phyloP scores from a whole-genome alignment of 208 protist genomes.

The Spironucleus salmonicida region DNA sequence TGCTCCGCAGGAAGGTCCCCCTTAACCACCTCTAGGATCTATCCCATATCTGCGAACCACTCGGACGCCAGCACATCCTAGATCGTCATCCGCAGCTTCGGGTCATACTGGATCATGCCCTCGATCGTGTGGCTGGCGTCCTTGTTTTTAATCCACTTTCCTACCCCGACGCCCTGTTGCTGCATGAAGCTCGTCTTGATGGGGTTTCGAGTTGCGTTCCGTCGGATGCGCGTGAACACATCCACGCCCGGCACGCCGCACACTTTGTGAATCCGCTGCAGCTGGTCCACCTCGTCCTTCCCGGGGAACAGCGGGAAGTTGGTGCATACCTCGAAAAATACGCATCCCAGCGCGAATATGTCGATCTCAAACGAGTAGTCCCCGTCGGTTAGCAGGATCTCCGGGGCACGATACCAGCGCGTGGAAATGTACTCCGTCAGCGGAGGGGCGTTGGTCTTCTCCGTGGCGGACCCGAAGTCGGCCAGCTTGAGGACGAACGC shows the following conservation, averaged over 20 bases:
- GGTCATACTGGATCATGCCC: slow-evolving; percentile 18
- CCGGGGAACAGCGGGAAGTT: slow-evolving; percentile 64
- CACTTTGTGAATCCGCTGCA: slow-evolving; percentile 60
- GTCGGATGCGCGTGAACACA: background rate
- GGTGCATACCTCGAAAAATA: slow-evolving; percentile 72
- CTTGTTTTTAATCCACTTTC: slow-evolving; percentile 24
- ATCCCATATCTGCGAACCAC: slow-evolving; percentile 24
- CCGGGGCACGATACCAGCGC: slow-evolving; percentile 72
- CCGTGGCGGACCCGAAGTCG: slow-evolving; percentile 85
- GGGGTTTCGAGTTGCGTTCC: slow-evolving; percentile 16
- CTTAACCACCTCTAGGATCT: too few relatives aligned
- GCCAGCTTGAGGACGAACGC: slow-evolving; percentile 66
- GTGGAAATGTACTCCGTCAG: slow-evolving; percentile 82
- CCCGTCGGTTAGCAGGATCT: slow-evolving; percentile 82
- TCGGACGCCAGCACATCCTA: background rate
- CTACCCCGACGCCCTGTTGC: background rate
- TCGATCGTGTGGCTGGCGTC: slow-evolving; percentile 29
- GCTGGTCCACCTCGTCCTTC: slow-evolving; percentile 65
- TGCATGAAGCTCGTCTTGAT: slow-evolving; percentile 27
- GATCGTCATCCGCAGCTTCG: background rate
- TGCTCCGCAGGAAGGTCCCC: too few relatives aligned
- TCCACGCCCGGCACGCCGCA: slow-evolving; percentile 52
- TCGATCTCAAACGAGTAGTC: slow-evolving; percentile 88
- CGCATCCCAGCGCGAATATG: slow-evolving; percentile 54
- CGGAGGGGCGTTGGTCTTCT: slow-evolving; percentile 72